Base-by-base conservation (phyloP, 1,284 basidiomycete genomes). In the Bondarzewia mesenterica region DNA sequence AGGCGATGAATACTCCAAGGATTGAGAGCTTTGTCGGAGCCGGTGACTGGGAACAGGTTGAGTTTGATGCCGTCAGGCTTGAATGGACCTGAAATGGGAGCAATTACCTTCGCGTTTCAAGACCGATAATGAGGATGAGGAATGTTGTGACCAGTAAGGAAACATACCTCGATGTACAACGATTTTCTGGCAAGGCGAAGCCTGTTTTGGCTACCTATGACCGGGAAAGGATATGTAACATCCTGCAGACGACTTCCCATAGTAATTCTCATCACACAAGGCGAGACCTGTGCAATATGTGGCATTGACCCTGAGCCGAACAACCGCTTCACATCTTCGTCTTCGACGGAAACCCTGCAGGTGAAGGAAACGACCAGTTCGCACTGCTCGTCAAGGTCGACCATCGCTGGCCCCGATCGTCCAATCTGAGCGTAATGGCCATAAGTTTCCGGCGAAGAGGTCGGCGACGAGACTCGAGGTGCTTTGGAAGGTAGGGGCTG, bases 1-100 rank as follows among this genome's bases (percentile, higher is more conserved):
- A 76, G 49, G 5, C 66, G 62, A 42, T 74, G 75, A 25, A 77
- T 58, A 48, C 67, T 71, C 64, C 69, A 67, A 4, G 63, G 55
- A 1, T 54, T 58, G 7, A 64, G 56, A 6, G 51, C 27, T 1
- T 49, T 47, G 4, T 52, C 47, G 4, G 56, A 44, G 4, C 54
- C 50, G 15, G 59, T 48, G 2, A 67, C 46, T 0, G 68, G 63
- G 51, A 72, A 71, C 29, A 57, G 65, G 45, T 66, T 66, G 18
- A 63, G 50, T 50, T 52, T 54, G 23, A 53, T 29, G 7, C 52
- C 53, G 12, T 60, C 65, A 4, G 60, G 52, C 41, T 55, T 56
- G 45, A 62, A 60, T 3, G 62, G 58, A 2, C 54, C 55, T 5
- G 57, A 58, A 2, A 57, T 26, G 7, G 59, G 57, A 8, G 57